These are phyloP conservation scores for Russula dissimulans DNA, from an alignment of 768 basidiomycete species.

Conservation along the genomic window DNA sequence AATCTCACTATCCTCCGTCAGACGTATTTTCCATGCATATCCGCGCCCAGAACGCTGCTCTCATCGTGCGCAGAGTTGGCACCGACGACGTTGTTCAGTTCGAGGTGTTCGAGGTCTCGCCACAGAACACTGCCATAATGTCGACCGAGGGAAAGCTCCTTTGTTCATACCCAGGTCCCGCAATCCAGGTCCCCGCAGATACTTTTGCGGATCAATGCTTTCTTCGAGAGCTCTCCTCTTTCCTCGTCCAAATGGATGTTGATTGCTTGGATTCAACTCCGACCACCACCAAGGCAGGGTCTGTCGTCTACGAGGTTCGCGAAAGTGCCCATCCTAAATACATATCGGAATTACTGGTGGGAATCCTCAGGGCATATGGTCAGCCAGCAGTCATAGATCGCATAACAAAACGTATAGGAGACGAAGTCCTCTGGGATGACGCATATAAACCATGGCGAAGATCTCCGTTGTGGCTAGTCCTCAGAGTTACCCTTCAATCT, in stretches of 20 bases:
- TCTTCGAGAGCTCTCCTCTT: slow-evolving; percentile 29
- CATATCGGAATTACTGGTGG: slow-evolving; percentile 40
- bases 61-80: slow-evolving; percentile 25
- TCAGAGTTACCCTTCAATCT: slow-evolving; percentile 36
- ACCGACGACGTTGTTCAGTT: slow-evolving; percentile 25
- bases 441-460: slow-evolving; percentile 39
- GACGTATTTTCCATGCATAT: slow-evolving; percentile 34
- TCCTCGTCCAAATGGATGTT: slow-evolving; percentile 31
- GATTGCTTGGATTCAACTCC: slow-evolving; percentile 30
- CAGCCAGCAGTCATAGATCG: slow-evolving; percentile 23
- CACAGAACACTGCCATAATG: slow-evolving; percentile 30
- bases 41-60: slow-evolving; percentile 39
- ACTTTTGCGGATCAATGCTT: slow-evolving; percentile 27
- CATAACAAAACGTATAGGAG: slow-evolving; percentile 37
- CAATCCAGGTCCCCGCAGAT: slow-evolving; percentile 29
- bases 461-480: slow-evolving; percentile 41
- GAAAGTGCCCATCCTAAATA: slow-evolving; percentile 38
- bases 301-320: slow-evolving; percentile 27
- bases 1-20: slow-evolving; percentile 17
- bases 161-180: slow-evolving; percentile 39
- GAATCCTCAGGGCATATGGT: slow-evolving; percentile 36
- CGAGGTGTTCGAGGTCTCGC: slow-evolving; percentile 41
- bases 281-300: slow-evolving; percentile 28
- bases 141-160: slow-evolving; percentile 34
- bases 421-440: slow-evolving; percentile 37